Conservation (phyloP, 805 yeast species). For the Candida ascalaphidarum region DNA sequence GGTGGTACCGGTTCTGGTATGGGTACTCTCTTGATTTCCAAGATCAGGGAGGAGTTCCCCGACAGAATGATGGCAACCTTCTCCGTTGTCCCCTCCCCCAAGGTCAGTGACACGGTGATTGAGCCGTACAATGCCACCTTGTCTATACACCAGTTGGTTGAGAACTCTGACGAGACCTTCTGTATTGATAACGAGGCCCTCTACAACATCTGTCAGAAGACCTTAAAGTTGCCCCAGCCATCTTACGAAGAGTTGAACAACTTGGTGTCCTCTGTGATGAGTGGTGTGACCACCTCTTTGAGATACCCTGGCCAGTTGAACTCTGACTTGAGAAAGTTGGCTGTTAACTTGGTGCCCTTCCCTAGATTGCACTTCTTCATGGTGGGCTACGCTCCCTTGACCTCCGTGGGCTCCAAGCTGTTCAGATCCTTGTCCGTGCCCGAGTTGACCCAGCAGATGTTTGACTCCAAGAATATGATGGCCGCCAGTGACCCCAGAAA, state of each 20-base stretch:
- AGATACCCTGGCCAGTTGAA: constrained; percentile 95
- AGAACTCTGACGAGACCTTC: constrained; percentile 87
- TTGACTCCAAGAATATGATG: constrained; percentile 91
- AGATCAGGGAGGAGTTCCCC: constrained; percentile 86
- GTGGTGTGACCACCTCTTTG: constrained; percentile 89
- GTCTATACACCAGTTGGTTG: constrained; percentile 86
- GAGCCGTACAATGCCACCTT: constrained; percentile 93
- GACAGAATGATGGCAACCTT: constrained; percentile 96
- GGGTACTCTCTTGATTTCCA: constrained; percentile 83
- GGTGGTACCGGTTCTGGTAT: constrained; percentile 96
- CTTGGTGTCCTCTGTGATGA: constrained; percentile 85
- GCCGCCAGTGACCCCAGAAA: constrained; percentile 88
- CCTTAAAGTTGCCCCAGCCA: constrained; percentile 76
- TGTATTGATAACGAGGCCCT: constrained; percentile 93
- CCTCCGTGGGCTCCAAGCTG: constrained; percentile 70
- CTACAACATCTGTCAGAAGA: constrained; percentile 80
- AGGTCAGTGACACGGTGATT: constrained; percentile 86
- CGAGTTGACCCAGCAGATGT: constrained; percentile 89
- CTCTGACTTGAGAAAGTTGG: constrained; percentile 86
- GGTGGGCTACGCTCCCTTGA: constrained; percentile 91
- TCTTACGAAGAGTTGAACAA: constrained; percentile 70
- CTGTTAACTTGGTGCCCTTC: constrained; percentile 91
- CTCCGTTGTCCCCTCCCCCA: constrained; percentile 88
- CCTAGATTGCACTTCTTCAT: constrained; percentile 92
- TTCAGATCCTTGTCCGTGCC: constrained; percentile 83